phyloP scores from a whole-genome alignment of 1,284 basidiomycete genomes.

The Wolfiporia cocos region DNA sequence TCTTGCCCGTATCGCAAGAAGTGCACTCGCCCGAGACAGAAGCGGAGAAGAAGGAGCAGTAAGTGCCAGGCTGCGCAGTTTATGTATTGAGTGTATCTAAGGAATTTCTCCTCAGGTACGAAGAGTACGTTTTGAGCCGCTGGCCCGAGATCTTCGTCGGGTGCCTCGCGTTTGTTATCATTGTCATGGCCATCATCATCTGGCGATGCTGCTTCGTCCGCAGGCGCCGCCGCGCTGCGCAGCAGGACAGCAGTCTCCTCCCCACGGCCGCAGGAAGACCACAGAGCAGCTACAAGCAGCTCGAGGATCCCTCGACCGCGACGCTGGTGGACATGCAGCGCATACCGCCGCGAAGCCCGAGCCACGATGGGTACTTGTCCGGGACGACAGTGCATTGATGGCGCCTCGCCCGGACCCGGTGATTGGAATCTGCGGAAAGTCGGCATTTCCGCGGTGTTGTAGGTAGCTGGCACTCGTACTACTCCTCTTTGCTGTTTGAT shows the following conservation, averaged over 20 bases:
- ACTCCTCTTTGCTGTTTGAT: too few species aligned
- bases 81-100: not conserved
- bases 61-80: constrained; percentile 15
- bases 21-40: constrained; percentile 58
- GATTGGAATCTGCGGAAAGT: too few species aligned
- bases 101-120: constrained; percentile 20
- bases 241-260: constrained; percentile 7
- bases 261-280: constrained; percentile 21
- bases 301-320: constrained; percentile 7
- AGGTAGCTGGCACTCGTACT: too few species aligned
- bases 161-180: constrained; percentile 45
- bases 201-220: constrained; percentile 57
- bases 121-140: constrained; percentile 61
- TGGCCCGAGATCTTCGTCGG: constrained; percentile 75
- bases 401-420: too few species aligned
- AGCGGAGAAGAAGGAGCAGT: constrained; percentile 65
- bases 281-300: constrained; percentile 29
- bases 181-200: constrained; percentile 44
- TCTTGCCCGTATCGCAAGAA: constrained; percentile 55
- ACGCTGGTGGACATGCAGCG: constrained; percentile 8
- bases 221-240: constrained; percentile 37
- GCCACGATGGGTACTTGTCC: too few species aligned
- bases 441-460: too few species aligned
- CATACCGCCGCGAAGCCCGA: constrained; percentile 2
- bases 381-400: too few species aligned